Evolutionary conservation across 768 basidiomycete genomes (phyloP).

Genomic region (Hericium rajendrae): DNA sequence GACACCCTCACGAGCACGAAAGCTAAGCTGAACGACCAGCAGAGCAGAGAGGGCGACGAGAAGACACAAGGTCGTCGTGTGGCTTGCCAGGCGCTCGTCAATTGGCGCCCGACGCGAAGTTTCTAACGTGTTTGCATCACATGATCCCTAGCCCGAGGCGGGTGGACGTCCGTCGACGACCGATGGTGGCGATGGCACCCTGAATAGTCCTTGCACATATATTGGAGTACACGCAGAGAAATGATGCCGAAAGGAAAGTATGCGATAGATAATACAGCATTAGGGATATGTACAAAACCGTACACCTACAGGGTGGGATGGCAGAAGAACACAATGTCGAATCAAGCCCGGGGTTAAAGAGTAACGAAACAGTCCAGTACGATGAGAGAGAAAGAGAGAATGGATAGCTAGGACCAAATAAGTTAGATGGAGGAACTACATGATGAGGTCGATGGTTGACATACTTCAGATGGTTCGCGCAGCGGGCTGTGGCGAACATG

Average conservation of each 20-base stretch:
- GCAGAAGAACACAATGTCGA: neutral
- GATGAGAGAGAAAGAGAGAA: neutral
- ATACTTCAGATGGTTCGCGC: too few species aligned
- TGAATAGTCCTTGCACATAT: neutral
- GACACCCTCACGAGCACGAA: neutral
- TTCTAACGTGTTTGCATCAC: slow-evolving; percentile 15
- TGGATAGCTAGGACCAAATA: neutral
- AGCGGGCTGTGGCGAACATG: too few species aligned
- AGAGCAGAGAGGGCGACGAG: neutral
- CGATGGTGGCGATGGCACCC: too few species aligned
- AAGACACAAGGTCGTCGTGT: neutral
- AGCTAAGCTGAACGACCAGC: neutral
- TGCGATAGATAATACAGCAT: neutral
- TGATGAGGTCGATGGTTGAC: too few species aligned
- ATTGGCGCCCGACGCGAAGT: slow-evolving; percentile 5
- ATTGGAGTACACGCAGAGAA: neutral
- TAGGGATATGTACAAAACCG: neutral
- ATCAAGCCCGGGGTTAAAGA: neutral
- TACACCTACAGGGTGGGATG: neutral
- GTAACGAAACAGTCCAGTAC: neutral
- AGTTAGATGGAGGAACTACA: too few species aligned
- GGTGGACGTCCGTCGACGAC: too few species aligned
- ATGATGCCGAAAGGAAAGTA: neutral
- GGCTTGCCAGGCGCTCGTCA: neutral
- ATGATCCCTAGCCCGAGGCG: neutral